phyloP scores from a whole-genome alignment of 345 rosid genomes.

The Lepidium aucheri region DNA sequence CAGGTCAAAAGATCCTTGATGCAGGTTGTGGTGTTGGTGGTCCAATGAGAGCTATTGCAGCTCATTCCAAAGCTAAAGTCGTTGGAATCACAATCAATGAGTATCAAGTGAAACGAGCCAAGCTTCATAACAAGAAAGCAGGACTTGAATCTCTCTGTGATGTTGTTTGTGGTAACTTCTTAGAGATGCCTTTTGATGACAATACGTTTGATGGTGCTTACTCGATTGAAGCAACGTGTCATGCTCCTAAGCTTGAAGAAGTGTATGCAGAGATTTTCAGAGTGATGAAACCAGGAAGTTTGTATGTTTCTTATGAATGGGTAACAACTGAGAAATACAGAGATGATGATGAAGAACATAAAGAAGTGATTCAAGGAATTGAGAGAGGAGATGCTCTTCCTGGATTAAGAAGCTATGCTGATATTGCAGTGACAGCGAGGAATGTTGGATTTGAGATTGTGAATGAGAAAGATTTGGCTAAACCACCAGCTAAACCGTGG shows the following conservation, averaged over 20 bases:
- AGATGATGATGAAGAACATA: conserved; percentile 43
- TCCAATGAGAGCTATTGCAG: conserved; percentile 97
- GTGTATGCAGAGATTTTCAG: conserved; percentile 76
- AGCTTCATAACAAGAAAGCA: conserved; percentile 79
- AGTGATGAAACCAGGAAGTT: conserved; percentile 75
- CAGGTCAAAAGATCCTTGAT: conserved; percentile 58
- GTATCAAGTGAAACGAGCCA: conserved; percentile 86
- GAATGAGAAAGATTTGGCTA: conserved; percentile 75
- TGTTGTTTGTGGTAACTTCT: conserved; percentile 83
- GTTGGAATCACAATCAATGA: conserved; percentile 95
- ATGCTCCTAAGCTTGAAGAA: conserved; percentile 87
- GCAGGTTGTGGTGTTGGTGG: conserved; percentile 98
- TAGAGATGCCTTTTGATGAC: conserved; percentile 75
- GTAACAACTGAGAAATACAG: conserved; percentile 72
- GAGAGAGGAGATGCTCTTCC: conserved; percentile 93
- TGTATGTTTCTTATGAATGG: conserved; percentile 86
- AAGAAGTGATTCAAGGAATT: conserved; percentile 75
- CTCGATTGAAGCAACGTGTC: conserved; percentile 97
- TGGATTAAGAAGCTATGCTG: conserved; percentile 51
- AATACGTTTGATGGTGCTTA: conserved; percentile 89
- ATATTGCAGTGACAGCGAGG: conserved; percentile 58
- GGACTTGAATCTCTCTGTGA: conserved; percentile 70
- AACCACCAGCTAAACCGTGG: conserved; percentile 81
- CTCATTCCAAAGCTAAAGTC: conserved; percentile 76
- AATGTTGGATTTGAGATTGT: conserved; percentile 80